phyloP scores from a whole-genome alignment of 805 yeast species.

The Teunomyces barrocoloradensis region DNA sequence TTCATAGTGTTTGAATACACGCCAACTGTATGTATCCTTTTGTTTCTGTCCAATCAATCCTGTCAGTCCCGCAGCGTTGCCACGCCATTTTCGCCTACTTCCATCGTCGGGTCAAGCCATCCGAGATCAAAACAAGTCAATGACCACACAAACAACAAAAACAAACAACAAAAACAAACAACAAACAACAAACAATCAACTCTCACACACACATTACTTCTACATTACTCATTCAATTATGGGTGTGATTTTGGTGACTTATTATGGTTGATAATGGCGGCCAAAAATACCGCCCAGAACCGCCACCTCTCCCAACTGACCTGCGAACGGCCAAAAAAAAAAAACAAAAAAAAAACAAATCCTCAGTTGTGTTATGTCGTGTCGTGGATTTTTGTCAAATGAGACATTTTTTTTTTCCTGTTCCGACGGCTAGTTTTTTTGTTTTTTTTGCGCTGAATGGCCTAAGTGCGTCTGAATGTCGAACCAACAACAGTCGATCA shows the following conservation, averaged over 20 bases:
- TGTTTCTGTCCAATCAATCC: not conserved
- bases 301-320: not conserved
- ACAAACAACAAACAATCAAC: too few species aligned
- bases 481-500: constrained; percentile 5
- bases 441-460: constrained; percentile 1
- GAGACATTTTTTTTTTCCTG: constrained; percentile 3
- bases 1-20: constrained; percentile 1
- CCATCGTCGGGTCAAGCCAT: not conserved
- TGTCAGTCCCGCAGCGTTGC: not conserved
- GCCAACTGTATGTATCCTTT: not conserved
- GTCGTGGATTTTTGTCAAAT: not conserved
- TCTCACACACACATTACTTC: not conserved
- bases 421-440: constrained; percentile 1
- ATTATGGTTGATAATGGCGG: not conserved
- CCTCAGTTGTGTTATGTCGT: not conserved
- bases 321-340: not conserved
- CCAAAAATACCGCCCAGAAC: not conserved
- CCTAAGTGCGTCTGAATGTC: constrained; percentile 2
- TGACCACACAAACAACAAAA: not conserved
- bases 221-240: not conserved
- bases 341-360: not conserved
- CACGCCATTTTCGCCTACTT: not conserved
- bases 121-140: not conserved
- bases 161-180: not conserved
- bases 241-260: not conserved